Evolutionary conservation across 306 rosid genomes (phyloP).

Genomic region (Cucurbita ficifolia): DNA sequence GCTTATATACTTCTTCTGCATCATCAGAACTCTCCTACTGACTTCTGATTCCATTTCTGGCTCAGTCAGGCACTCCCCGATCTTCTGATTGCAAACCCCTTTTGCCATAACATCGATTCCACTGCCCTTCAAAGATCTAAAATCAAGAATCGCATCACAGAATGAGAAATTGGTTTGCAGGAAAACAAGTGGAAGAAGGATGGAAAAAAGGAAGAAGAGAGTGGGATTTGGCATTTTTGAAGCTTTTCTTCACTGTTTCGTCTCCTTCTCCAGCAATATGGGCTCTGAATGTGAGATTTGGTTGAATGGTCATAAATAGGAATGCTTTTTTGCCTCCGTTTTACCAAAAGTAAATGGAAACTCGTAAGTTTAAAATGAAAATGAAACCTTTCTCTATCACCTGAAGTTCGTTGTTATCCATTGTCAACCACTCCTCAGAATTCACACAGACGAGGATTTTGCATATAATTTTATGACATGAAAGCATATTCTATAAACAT

Average conservation of each 20-base stretch:
- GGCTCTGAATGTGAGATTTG: constrained; percentile 1
- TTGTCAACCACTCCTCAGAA: background rate
- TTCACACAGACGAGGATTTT: background rate
- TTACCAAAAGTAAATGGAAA: background rate
- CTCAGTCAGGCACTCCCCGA: constrained; percentile 45
- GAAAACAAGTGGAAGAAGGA: constrained; percentile 25
- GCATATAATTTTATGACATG: background rate
- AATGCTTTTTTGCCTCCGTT: background rate
- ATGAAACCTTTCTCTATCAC: background rate
- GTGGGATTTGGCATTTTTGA: constrained; percentile 3
- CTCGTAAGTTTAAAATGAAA: background rate
- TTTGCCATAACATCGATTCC: constrained; percentile 27
- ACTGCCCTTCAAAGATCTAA: constrained; percentile 25
- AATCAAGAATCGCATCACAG: constrained; percentile 38
- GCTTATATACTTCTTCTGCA: constrained; percentile 76
- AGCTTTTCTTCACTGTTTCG: constrained; percentile 11
- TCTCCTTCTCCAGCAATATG: constrained; percentile 9
- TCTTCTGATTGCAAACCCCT: constrained; percentile 37
- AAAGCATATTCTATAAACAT: background rate
- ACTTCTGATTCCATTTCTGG: constrained; percentile 52
- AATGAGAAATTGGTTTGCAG: constrained; percentile 27
- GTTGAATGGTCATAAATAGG: background rate
- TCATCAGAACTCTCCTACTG: constrained; percentile 50
- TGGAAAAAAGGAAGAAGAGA: background rate
- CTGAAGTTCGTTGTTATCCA: background rate